Evolutionary conservation across 352 stramenopile species (phyloP).

Genomic region (Globisporangium heterothallicum): DNA sequence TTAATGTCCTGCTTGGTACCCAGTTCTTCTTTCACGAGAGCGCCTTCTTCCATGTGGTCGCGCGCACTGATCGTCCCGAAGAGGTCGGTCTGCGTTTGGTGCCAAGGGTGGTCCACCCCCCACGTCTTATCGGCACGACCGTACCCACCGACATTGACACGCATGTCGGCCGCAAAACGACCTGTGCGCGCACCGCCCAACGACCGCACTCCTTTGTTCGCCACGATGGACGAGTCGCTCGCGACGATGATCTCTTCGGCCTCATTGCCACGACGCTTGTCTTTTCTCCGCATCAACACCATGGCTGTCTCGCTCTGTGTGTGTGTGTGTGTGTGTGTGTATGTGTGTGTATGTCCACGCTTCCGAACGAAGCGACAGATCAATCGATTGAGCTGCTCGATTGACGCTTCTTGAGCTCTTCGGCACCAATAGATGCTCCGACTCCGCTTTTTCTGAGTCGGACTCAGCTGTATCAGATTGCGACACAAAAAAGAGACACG

Average conservation of each 20-base stretch:
- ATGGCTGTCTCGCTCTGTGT: conserved; percentile 23
- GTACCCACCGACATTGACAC: conserved; percentile 62
- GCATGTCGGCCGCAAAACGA: conserved; percentile 78
- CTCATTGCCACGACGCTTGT: conserved; percentile 68
- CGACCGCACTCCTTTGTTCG: conserved; percentile 64
- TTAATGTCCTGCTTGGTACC: conserved; percentile 28
- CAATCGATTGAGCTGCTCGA: no score
- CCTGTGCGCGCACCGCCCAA: conserved; percentile 43
- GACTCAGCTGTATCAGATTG: no score
- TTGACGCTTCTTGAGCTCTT: background rate
- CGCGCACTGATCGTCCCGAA: conserved; percentile 39
- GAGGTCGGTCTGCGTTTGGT: conserved; percentile 49
- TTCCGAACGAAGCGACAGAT: no score
- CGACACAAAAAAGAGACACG: no score
- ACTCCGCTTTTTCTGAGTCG: background rate
- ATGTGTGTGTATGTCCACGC: no score
- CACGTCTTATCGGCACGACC: conserved; percentile 73
- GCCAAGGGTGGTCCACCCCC: conserved; percentile 75
- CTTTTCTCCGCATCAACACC: conserved; percentile 64
- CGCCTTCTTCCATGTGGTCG: conserved; percentile 65
- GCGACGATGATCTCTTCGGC: conserved; percentile 50
- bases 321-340: no score
- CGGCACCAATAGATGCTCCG: background rate
- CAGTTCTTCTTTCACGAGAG: conserved; percentile 28
- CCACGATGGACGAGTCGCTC: conserved; percentile 56